Conservation (phyloP, 192 early-diverging fungal species). For the Lobosporangium transversale region DNA sequence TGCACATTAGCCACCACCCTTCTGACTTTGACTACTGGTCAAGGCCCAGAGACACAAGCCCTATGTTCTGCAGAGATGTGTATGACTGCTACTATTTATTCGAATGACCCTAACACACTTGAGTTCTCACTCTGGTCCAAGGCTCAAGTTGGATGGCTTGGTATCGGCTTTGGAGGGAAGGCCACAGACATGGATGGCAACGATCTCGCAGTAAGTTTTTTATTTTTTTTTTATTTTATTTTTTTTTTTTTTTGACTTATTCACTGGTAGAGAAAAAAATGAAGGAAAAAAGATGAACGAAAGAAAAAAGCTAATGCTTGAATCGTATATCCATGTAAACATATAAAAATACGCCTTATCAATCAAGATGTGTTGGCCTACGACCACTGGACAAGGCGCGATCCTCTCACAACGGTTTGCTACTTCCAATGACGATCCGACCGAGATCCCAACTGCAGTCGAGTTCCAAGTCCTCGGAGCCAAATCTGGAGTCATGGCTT, state of each 20-base stretch:
- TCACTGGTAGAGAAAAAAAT: too few species aligned
- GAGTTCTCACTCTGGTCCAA: conserved; percentile 34
- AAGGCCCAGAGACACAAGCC: conserved; percentile 5
- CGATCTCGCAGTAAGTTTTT: conserved; percentile 41
- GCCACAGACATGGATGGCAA: conserved; percentile 23
- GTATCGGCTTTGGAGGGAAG: conserved; percentile 33
- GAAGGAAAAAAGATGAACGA: too few species aligned
- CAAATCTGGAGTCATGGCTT: conserved; percentile 19
- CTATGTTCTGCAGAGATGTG: conserved; percentile 32
- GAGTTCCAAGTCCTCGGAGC: conserved; percentile 11
- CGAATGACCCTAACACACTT: conserved; percentile 33
- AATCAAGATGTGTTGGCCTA: conserved; percentile 48
- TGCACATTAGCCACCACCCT: conserved; percentile 11
- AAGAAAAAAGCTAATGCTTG: too few species aligned
- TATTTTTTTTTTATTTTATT: neutral
- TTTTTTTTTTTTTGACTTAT: too few species aligned
- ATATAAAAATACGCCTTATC: too few species aligned
- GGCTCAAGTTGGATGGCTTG: conserved; percentile 28
- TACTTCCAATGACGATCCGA: conserved; percentile 9
- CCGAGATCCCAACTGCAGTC: neutral
- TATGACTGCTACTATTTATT: conserved; percentile 42
- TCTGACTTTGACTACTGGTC: neutral
- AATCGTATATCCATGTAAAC: too few species aligned
- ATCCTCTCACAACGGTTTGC: conserved; percentile 34
- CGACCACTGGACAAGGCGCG: conserved; percentile 5